Percentiles rank a stretch among this genome's conserved stretches.
Evolutionary conservation across 371 early-diverging fungal species (phyloP).

Genomic region (Apophysomyces ossiformis): DNA sequence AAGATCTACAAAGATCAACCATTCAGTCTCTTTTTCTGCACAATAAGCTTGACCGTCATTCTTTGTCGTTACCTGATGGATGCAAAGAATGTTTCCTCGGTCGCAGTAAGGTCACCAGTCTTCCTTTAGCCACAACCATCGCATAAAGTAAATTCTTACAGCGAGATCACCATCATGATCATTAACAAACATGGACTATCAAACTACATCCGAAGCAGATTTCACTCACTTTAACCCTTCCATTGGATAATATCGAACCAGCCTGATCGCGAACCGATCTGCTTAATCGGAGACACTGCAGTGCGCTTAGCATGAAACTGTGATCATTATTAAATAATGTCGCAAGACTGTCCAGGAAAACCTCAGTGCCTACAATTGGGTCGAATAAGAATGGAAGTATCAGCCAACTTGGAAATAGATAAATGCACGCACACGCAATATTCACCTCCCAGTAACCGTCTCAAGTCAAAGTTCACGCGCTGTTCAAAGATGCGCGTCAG

Average conservation of each 20-base stretch:
- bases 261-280: slow-evolving; percentile 68
- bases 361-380: slow-evolving; percentile 73
- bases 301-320: slow-evolving; percentile 78
- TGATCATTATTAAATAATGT: slow-evolving; percentile 74
- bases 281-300: slow-evolving; percentile 76
- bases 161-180: too few relatives aligned
- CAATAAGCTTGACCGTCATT: background rate
- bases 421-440: background rate
- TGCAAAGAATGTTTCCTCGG: slow-evolving; percentile 82
- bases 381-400: background rate
- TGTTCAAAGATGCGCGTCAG: slow-evolving; percentile 87
- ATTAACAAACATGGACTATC: too few relatives aligned
- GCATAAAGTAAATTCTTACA: slow-evolving; percentile 72
- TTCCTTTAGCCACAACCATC: slow-evolving; percentile 75
- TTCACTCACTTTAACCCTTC: slow-evolving; percentile 58
- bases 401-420: background rate
- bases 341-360: slow-evolving; percentile 82
- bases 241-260: slow-evolving; percentile 59
- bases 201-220: background rate
- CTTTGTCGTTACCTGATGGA: slow-evolving; percentile 58
- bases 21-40: slow-evolving; percentile 48
- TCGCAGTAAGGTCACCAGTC: slow-evolving; percentile 77
- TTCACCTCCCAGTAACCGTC: slow-evolving; percentile 74
- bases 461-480: slow-evolving; percentile 87
- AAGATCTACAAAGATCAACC: slow-evolving; percentile 57